Evolutionary conservation across 108 stramenopile species (phyloP), one percentile per base, ranked within the genome.

Genomic region (Cyclotella distinguenda): DNA sequence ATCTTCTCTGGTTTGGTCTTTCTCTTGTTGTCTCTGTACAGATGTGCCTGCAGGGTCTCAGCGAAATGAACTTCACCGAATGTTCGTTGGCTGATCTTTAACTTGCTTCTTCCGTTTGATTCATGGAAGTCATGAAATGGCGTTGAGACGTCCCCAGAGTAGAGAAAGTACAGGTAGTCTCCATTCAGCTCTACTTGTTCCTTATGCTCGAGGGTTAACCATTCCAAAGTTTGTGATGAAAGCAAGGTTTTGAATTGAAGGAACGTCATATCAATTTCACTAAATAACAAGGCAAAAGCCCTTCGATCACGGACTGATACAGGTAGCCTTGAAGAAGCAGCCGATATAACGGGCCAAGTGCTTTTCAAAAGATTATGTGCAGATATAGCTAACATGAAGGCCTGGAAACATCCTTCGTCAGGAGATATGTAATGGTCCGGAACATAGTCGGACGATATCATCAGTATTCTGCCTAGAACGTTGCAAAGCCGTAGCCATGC

Each of bases 181-280:
- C 71, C 71, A 34, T 71, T 27, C 6, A 73, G 25, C 9, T 66
- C 23, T 16, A 78, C 40, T 12, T 66, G 39, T 19, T 67, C 60
- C 4, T 66, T 18, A 0, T 44, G 39, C 18, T 46, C 66, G 15
- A 53, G 36, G 35, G 72, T 57, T 18, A 68, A 51, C 77, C 77
- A 78, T 18, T 68, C 71, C 16, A 73, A 33, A 7, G 71, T 54
- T 25, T 44, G 48, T 1, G 78, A 74, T 16, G 72, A 21, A 1
- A 79, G 45, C 57, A 77, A 60, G 0, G 72, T 63, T 45, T 68
- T 67, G 61, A 74, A 79, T 51, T 79, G 78, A 35, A 79, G 68
- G 12, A 68, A 38, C 1, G 72, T 46, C 51, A 79, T 36, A 22
- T 71, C 78, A 13, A 79, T 58, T 6, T 22, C 28, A 12, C 60